Conservation (phyloP, 2,329 filamentous ascomycete species). For the Fusarium chlamydosporum region DNA sequence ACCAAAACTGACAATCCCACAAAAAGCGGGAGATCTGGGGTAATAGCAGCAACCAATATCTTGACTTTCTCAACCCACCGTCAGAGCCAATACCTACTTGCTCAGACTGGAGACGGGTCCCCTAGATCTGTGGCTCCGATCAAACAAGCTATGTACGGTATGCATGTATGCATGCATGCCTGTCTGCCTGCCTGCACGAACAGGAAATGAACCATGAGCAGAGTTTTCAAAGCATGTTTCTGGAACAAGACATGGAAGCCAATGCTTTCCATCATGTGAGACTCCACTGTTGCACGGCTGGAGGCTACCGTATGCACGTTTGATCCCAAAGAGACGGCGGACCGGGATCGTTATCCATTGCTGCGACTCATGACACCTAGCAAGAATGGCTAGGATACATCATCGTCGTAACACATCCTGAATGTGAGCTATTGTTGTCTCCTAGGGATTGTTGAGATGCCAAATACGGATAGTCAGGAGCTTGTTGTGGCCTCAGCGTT, state of each 20-base stretch:
- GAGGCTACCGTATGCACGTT: slow-evolving; percentile 19
- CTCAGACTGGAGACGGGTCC: slow-evolving; percentile 14
- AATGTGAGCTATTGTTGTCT: slow-evolving; percentile 25
- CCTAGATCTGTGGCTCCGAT: slow-evolving; percentile 31
- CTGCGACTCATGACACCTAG: slow-evolving; percentile 31
- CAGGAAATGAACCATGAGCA: slow-evolving; percentile 36
- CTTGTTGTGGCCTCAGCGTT: slow-evolving; percentile 10
- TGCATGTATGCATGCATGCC: background rate
- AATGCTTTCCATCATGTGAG: slow-evolving; percentile 39
- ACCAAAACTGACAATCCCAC: slow-evolving; percentile 12
- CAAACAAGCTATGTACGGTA: slow-evolving; percentile 19
- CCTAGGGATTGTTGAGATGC: slow-evolving; percentile 17
- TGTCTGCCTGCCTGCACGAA: slow-evolving; percentile 1
- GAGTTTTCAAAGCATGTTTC: slow-evolving; percentile 43
- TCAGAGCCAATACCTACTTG: slow-evolving; percentile 24
- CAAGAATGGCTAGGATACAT: slow-evolving; percentile 22
- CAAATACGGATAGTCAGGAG: background rate
- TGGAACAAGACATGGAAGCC: slow-evolving; percentile 38
- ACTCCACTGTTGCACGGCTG: slow-evolving; percentile 23
- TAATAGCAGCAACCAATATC: slow-evolving; percentile 24
- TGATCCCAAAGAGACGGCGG: slow-evolving; percentile 9
- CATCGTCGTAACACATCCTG: slow-evolving; percentile 4
- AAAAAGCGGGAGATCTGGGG: slow-evolving; percentile 38
- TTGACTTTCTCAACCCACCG: slow-evolving; percentile 24
- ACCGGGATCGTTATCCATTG: slow-evolving; percentile 12